These are phyloP conservation scores for Streptanthus diversifolius DNA, from an alignment of 345 rosid genomes.

Conservation along the genomic window DNA sequence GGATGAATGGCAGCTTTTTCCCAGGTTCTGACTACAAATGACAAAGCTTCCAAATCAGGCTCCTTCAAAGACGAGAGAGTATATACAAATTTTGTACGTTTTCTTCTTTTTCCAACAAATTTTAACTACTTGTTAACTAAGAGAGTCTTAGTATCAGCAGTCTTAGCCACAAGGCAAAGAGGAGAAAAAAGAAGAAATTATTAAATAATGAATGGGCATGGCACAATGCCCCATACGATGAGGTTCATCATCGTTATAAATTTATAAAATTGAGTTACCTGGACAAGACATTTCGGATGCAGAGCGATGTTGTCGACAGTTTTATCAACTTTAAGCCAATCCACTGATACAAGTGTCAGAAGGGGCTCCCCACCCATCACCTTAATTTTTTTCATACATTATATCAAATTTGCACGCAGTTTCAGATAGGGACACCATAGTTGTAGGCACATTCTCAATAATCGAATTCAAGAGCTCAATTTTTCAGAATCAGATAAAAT, in stretches of 20 bases:
- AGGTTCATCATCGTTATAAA: neutral
- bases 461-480: neutral
- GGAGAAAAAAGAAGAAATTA: neutral
- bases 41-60: conserved; percentile 21
- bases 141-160: neutral
- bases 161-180: conserved; percentile 1
- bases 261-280: conserved; percentile 48
- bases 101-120: neutral
- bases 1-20: conserved; percentile 86
- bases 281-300: conserved; percentile 80
- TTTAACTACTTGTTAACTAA: conserved; percentile 3
- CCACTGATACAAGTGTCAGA: conserved; percentile 83
- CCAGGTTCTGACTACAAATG: conserved; percentile 78
- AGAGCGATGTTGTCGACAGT: conserved; percentile 59
- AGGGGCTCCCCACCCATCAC: conserved; percentile 89
- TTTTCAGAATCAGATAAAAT: neutral
- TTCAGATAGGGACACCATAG: neutral
- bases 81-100: neutral
- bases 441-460: neutral
- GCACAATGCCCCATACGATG: neutral
- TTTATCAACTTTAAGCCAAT: conserved; percentile 84
- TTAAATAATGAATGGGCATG: neutral
- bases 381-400: conserved; percentile 37
- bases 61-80: neutral
- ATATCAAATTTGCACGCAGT: neutral